phyloP scores from a whole-genome alignment of 139 green algal species.

The Chlorella sp. region DNA sequence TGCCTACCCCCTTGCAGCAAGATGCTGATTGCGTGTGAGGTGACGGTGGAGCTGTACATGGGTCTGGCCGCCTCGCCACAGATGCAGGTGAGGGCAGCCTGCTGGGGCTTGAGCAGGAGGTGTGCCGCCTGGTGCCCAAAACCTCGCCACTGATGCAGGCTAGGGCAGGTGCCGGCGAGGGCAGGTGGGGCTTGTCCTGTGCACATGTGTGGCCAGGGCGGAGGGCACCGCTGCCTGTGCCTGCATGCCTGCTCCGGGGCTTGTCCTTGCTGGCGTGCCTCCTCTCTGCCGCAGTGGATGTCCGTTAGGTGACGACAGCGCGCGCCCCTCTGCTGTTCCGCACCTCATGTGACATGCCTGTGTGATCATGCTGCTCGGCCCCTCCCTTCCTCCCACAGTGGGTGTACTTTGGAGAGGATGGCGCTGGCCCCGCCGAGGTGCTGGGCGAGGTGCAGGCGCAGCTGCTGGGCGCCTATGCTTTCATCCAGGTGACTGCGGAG shows the following conservation, averaged over 20 bases:
- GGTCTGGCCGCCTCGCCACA: conserved; percentile 64
- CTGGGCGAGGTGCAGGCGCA: conserved; percentile 46
- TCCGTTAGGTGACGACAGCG: no score
- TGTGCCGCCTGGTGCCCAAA: not conserved
- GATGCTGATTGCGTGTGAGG: conserved; percentile 76
- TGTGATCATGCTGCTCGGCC: no score
- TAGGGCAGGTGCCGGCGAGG: no score
- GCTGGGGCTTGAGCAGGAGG: not conserved
- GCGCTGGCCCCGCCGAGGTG: not conserved
- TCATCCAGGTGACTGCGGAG: conserved; percentile 64
- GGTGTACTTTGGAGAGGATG: conserved; percentile 7
- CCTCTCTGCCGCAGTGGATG: no score
- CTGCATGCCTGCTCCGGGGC: no score
- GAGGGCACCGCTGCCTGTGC: no score
- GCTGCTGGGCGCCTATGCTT: conserved; percentile 46
- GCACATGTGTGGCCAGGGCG: no score
- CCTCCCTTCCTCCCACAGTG: not conserved
- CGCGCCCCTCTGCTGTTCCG: no score
- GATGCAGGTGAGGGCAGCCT: conserved; percentile 52
- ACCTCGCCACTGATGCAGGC: no score
- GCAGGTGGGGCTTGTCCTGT: no score
- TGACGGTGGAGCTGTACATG: conserved; percentile 84
- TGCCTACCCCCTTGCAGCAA: not conserved
- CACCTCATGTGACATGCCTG: no score
- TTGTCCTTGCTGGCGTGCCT: no score